Conservation (phyloP, 78 protist species). For the Chrysochromulina parva region DNA sequence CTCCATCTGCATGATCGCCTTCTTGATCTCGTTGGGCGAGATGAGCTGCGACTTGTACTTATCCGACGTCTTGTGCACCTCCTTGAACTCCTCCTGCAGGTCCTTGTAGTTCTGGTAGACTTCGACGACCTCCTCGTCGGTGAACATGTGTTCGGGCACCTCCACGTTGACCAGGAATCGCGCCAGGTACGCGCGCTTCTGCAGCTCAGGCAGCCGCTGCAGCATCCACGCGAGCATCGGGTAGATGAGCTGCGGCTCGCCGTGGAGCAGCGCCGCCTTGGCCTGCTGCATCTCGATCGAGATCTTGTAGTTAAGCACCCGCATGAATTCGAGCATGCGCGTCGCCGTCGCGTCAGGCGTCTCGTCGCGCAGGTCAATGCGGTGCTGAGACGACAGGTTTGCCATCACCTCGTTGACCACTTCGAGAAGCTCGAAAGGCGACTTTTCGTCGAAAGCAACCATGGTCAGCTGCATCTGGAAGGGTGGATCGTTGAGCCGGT, state of each 20-base stretch:
- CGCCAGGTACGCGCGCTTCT: constrained; percentile 22
- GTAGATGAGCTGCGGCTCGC: neutral
- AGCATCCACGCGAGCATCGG: constrained; percentile 13
- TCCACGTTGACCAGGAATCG: neutral
- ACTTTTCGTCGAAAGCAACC: constrained; percentile 22
- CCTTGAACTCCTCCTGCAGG: constrained; percentile 23
- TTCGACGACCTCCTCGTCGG: constrained; percentile 12
- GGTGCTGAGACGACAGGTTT: neutral
- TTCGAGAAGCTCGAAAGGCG: constrained; percentile 16
- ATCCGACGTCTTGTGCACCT: neutral
- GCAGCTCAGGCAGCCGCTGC: neutral
- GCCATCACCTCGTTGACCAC: neutral
- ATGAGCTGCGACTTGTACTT: neutral
- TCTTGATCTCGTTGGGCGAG: constrained; percentile 16
- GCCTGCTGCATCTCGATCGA: too few species aligned
- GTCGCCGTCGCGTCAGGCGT: neutral
- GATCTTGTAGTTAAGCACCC: constrained; percentile 5
- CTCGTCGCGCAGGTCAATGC: constrained; percentile 17
- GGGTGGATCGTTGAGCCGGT: constrained; percentile 5
- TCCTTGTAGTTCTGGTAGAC: neutral
- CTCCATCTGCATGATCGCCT: constrained; percentile 29
- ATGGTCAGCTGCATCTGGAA: neutral
- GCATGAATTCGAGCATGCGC: neutral
- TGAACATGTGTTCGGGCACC: constrained; percentile 15
- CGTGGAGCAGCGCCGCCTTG: neutral